phyloP scores from a whole-genome alignment of 371 early-diverging fungal genomes.

The Paraphysoderma sedebokerense region DNA sequence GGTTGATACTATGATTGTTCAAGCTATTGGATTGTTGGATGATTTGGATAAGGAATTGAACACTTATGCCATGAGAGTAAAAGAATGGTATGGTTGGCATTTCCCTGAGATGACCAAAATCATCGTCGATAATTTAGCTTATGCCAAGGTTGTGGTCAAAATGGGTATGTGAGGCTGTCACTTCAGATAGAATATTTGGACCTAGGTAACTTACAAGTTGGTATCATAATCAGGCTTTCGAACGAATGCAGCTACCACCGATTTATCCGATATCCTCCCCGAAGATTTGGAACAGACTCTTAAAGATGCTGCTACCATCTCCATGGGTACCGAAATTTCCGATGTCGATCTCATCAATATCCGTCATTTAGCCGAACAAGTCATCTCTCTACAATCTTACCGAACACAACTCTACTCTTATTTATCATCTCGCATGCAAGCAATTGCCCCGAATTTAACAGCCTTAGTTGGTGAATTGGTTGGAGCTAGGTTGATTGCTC shows the following conservation, averaged over 20 bases:
- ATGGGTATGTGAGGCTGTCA: conserved; percentile 9
- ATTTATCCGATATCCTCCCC: conserved; percentile 66
- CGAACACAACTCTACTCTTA: conserved; percentile 74
- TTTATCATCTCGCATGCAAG: conserved; percentile 72
- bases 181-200: neutral
- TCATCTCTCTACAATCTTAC: conserved; percentile 70
- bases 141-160: conserved; percentile 38
- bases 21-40: conserved; percentile 81
- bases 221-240: conserved; percentile 47
- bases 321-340: conserved; percentile 89
- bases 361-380: conserved; percentile 56
- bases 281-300: conserved; percentile 74
- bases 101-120: conserved; percentile 79
- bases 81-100: conserved; percentile 89
- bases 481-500: conserved; percentile 79
- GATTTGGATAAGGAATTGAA: conserved; percentile 93
- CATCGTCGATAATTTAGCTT: conserved; percentile 55
- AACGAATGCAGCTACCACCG: conserved; percentile 49
- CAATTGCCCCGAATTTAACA: conserved; percentile 86
- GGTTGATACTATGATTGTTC: conserved; percentile 90
- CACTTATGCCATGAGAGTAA: conserved; percentile 92
- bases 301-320: conserved; percentile 67
- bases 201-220: conserved; percentile 21
- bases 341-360: conserved; percentile 81
- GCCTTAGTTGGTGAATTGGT: conserved; percentile 81